Base-by-base conservation (phyloP, 2,329 filamentous ascomycete genomes). In the Trichothecium roseum region DNA sequence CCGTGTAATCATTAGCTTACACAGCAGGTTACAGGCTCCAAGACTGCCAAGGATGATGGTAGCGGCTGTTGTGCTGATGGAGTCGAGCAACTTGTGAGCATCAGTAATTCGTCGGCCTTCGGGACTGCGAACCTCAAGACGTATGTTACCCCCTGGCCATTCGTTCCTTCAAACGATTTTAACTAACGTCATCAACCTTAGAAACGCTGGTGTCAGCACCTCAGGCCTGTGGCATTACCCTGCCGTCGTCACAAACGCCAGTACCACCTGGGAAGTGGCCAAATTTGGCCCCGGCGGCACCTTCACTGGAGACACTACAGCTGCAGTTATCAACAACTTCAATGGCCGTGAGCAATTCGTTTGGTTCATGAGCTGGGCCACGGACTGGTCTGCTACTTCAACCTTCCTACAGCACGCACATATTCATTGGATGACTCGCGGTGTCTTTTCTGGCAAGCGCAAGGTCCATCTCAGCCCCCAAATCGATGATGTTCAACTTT, bases 401-500 rank as follows among this genome's bases (percentile, higher is more conserved):
- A 75, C 65, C 51, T 74, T 66, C 46, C 51, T 77, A 33, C 73
- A 78, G 52, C 74, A 79, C 52, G 62, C 73, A 9, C 77, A 69
- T 64, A 77, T 79, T 40, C 67, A 67, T 44, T 79, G 73, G 74
- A 50, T 74, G 24, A 78, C 74, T 5, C 64, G 72, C 41, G 74
- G 74, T 27, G 51, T 78, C 8, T 70, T 72, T 41, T 57, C 68
- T 8, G 72, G 72, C n/a, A 67, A 70, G 48, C 64, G 70, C 36
- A 64, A 72, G 41, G 59, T 68, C 27, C 66, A 73, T 41, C 52
- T 76, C 26, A 68, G 58, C 53, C 67, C 71, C 10, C 72, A 77
- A 46, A 67, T 79, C 22, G 75, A 80, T 45, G 75, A 80, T 43
- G 72, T 80, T 60, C 72, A 78, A 44, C 57, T 80, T 15, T 56